Base-by-base conservation (phyloP, 2,329 filamentous ascomycete genomes). In the Ramularia collo-cygni region DNA sequence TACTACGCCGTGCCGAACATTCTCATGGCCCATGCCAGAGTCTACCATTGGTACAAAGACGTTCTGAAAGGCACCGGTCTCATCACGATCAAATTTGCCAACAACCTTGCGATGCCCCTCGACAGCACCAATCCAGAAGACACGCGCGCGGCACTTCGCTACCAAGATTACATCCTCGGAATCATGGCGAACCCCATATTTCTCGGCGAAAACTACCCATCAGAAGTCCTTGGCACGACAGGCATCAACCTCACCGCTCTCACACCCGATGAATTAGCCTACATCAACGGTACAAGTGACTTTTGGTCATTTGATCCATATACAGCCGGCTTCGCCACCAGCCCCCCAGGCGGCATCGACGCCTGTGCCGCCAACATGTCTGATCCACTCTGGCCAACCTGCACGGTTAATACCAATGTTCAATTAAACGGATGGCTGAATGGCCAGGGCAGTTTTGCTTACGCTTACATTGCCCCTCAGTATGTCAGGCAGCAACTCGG, bases 391-490 rank as follows among this genome's bases (percentile, higher is more conserved):
- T 57, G 47, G 30, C 61, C 61, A 3, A 40, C 41, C 17, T 64
- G 61, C 38, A 54, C 55, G 37, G 59, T 58, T 34, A 47, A 64
- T 4, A 54, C 57, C 8, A 57, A 56, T n/a, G 39, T 51, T 4
- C 54, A 59, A 28, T 37, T 45, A 26, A 37, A 30, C 13, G 59
- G 59, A 27, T 64, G 59, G 61, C 49, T 52, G 21, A 54, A 61
- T 17, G 59, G 61, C 13, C 76, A 77, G 44, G 62, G 75, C 24
- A 65, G 65, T 2, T 77, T 77, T 50, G 16, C 31, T 10, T 35
- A 37, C 5, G 69, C 74, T n/a, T 77, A 79, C 57, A 71, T 73
- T 24, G 73, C 77, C 0, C 77, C 76, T 0, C 67, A 65, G 2
- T 79, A 76, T 48, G 66, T 81, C 13, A 67, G 74, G 37, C 66